Evolutionary conservation across 108 stramenopile species (phyloP), one percentile per base, ranked within the genome.

Genomic region (Nannochloropsis gaditana): DNA sequence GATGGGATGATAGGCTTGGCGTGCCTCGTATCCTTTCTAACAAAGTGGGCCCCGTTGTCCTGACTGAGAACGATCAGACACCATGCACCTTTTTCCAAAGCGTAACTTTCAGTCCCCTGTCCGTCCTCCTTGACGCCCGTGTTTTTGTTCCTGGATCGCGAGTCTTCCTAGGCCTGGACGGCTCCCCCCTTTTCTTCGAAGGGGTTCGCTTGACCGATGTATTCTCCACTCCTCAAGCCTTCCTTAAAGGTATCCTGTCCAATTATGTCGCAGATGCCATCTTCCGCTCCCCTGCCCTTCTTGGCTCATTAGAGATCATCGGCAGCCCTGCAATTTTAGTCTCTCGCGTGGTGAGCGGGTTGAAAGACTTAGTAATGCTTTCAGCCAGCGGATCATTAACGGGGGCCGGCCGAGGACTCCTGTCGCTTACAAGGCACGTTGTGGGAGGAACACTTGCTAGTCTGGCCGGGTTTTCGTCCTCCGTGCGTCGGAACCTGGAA

Each of bases 231-330:
- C 59, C 59, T n/a, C 59, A 73, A 73, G 59, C 59, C 19, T 73
- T 73, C 59, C 15, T 73, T 5, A 73, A 73, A n/a, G 59, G 59
- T 73, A 4, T 73, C 19, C 6, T 73, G 59, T 15, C 59, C 19
- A 73, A 73, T 73, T 73, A 73, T 73, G 59, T 73, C 19, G 59
- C 59, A 73, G 59, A 73, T 73, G 59, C 59, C 59, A 73, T 73
- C 3, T n/a, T 73, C 3, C 59, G 59, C 15, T 73, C 59, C 15
- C 59, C 59, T 3, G 59, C 59, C n/a, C n/a, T 73, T 15, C 59
- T 73, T 6, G 59, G 59, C 2, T 73, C 59, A 6, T 73, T 73
- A n/a, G 59, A 73, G 6, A 73, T 73, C 15, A n/a, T 73, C 19
- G 59, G 59, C 19, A 73, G 59, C 8, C 59, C 59, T n/a, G 59